Base-by-base conservation (phyloP, 164 flowering plant genomes). In the Warburgia ugandensis region DNA sequence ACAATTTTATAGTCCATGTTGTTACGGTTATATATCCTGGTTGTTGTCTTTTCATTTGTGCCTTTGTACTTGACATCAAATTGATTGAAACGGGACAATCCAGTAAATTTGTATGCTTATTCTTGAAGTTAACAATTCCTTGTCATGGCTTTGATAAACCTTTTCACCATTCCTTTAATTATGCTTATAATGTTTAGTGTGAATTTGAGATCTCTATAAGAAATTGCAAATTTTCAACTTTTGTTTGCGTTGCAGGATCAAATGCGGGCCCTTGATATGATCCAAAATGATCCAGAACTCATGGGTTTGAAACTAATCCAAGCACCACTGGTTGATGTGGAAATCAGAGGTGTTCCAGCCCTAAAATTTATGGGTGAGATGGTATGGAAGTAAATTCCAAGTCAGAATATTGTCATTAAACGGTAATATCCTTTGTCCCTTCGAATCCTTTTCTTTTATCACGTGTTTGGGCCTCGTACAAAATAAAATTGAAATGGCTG, bases 301-400 rank as follows among this genome's bases (percentile, higher is more conserved):
- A 53, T 76, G 8, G 58, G 60, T 50, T 70, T 89, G 88, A 72
- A 56, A n/a, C 27, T 82, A 63, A 67, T 84, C 48, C 69, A 89
- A 65, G 92, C 97, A 53, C 97, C 97, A 29, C 77, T 94, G 10
- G 97, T 94, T 66, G 99, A 94, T 68, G 83, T 89, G 5, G 99
- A 94, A 71, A 94, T 94, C 61, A 73, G 99, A 68, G 99, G 99
- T 20, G 88, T 94, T 57, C 99, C 97, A 31, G 99, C 96, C 56
- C 90, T 94, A 59, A 80, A 60, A 63, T 94, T 94, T 67, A 42
- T 89, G 74, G 97, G 92, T 6, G 94, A 86, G 38, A 84, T 83
- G 14, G 73, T 89, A 35, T 94, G 99, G 99, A 89, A 78, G 67
- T 94, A 63, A 84, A 26, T 40, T n/a, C 21, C n/a, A n/a, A n/a